Percentiles rank a stretch among this genome's conserved stretches.
These are phyloP conservation scores for Boletellus deceptivus DNA, from an alignment of 1,284 basidiomycete species.

Conservation along the genomic window DNA sequence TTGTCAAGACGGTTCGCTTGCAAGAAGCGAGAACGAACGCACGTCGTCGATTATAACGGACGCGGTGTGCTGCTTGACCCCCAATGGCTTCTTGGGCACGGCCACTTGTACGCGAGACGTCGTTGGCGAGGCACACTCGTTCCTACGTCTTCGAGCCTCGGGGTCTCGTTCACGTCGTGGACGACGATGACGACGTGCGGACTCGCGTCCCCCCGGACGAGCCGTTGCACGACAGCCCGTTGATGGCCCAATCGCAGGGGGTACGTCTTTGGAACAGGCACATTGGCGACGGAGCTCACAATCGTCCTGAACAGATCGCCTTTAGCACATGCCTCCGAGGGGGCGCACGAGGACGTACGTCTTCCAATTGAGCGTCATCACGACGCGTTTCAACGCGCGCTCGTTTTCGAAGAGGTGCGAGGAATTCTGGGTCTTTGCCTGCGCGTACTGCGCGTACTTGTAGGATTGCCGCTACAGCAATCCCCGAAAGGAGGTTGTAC, in stretches of 20 bases:
- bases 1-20: not conserved
- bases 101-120: conserved; percentile 23
- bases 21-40: not conserved
- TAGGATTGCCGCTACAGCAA: conserved; percentile 2
- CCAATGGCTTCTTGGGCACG: conserved; percentile 21
- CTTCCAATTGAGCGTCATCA: conserved; percentile 19
- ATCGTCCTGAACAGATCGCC: conserved; percentile 5
- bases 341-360: conserved; percentile 8
- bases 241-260: conserved; percentile 9
- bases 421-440: not conserved
- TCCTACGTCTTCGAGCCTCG: conserved; percentile 10
- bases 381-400: not conserved
- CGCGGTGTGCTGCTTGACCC: conserved; percentile 17
- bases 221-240: conserved; percentile 13
- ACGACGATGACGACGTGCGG: conserved; percentile 16
- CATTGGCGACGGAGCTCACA: conserved; percentile 15
- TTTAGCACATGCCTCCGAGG: not conserved
- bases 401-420: not conserved
- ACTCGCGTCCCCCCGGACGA: conserved; percentile 13
- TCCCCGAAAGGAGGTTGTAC: too few relatives aligned
- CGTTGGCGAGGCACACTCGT: too few relatives aligned
- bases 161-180: conserved; percentile 5
- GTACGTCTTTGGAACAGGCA: not conserved
- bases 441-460: conserved; percentile 2
- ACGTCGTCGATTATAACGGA: conserved; percentile 6